Conservation (phyloP, 2,329 filamentous ascomycete genomes). For the Dactylellina sp. region DNA sequence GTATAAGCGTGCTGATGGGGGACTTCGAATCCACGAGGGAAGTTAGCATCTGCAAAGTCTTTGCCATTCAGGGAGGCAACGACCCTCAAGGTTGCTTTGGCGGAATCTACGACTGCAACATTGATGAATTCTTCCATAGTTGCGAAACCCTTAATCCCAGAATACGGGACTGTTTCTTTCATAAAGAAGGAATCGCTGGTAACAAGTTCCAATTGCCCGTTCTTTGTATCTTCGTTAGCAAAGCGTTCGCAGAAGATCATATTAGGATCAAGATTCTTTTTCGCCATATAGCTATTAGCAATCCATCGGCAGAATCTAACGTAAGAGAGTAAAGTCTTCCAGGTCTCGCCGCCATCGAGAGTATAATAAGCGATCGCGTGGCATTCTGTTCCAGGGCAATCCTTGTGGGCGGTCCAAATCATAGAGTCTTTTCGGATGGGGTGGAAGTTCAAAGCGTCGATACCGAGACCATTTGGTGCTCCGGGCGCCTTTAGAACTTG, state of each 20-base stretch:
- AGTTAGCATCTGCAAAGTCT: slow-evolving; percentile 83
- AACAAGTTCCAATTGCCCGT: slow-evolving; percentile 75
- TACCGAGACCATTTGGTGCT: slow-evolving; percentile 66
- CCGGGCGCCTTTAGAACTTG: slow-evolving; percentile 78
- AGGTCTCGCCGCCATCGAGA: slow-evolving; percentile 81
- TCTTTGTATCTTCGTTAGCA: slow-evolving; percentile 73
- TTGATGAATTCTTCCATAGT: slow-evolving; percentile 98
- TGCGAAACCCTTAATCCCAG: slow-evolving; percentile 84
- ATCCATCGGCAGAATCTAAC: slow-evolving; percentile 90
- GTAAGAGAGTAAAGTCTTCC: slow-evolving; percentile 79
- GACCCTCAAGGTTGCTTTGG: slow-evolving; percentile 77
- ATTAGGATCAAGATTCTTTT: slow-evolving; percentile 67
- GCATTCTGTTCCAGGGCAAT: slow-evolving; percentile 67
- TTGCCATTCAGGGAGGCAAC: slow-evolving; percentile 86
- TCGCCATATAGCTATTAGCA: slow-evolving; percentile 65
- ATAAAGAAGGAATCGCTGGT: slow-evolving; percentile 81
- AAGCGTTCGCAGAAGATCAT: slow-evolving; percentile 75
- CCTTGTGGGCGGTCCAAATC: slow-evolving; percentile 72
- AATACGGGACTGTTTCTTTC: slow-evolving; percentile 72
- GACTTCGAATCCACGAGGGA: slow-evolving; percentile 85
- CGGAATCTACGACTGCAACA: slow-evolving; percentile 77
- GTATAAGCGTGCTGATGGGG: slow-evolving; percentile 86
- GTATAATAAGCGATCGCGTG: slow-evolving; percentile 80
- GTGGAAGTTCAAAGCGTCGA: slow-evolving; percentile 72
- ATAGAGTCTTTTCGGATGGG: slow-evolving; percentile 87